Evolutionary conservation across 2,329 filamentous ascomycete genomes (phyloP), one percentile per base, ranked within the genome.

Genomic region (Fusarium algeriense): DNA sequence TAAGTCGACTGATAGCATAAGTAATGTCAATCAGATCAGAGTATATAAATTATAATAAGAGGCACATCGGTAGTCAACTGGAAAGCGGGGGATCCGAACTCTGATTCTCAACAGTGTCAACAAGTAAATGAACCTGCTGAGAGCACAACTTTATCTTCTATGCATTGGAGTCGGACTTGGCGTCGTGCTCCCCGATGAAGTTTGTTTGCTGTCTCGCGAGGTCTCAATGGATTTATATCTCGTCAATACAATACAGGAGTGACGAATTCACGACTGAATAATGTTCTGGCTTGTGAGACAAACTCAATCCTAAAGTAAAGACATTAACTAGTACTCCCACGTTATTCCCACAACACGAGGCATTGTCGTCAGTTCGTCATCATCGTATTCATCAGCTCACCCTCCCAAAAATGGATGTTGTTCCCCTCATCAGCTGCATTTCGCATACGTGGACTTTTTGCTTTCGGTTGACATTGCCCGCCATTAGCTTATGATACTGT

Each of bases 321-420:
- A 43, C 20, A 28, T 43, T 26, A 28, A 26, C 26, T 53, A 26
- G 28, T 44, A 44, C 49, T 20, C 49, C 64, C 53, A 49, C 34
- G 60, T 62, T 69, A 60, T 61, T 50, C 40, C 32, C 64, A 58
- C 50, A 45, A 66, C 55, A 69, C 56, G 52, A 58, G 44, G 11
- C 30, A 37, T 55, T 45, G 55, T 52, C 60, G 69, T 70, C 62
- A 66, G 60, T 43, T 57, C 44, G 56, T 59, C 69, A 71, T 72
- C 69, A 71, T 40, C 48, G 48, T 43, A 57, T 60, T 40, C 59
- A 69, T 61, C 52, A 64, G 32, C 40, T 65, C 69, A 71, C 37
- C 44, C 54, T 49, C 43, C 52, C 20, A 59, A 46, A 41, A 30
- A 37, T 44, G 55, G 9, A 40, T 53, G 55, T 49, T 64, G 37